Evolutionary conservation across 140 eudicot species (phyloP), one percentile per base, ranked within the genome.

Genomic region (Ambrosia hybrid): DNA sequence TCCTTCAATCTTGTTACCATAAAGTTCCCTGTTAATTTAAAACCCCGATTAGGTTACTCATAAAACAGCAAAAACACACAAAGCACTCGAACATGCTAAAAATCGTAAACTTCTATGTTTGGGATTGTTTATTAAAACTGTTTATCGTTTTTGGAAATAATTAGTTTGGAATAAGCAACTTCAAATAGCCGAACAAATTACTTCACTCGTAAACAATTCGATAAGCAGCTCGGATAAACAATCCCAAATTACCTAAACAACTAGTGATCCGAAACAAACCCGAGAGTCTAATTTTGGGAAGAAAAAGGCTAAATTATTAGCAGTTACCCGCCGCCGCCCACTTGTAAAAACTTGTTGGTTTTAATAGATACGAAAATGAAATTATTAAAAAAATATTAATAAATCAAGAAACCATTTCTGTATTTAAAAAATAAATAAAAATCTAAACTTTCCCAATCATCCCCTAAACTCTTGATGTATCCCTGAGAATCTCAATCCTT

Each of bases 21-120:
- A 91, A 65, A 91, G 88, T 69, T 91, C 97, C 87, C 95, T 91
- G 79, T 41, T 41, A 76, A 63, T 37, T 45, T 73, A 72, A 53
- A 68, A 53, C 79, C 0, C 79, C 0, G 0, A 38, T 38, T 16
- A 65, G 10, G 9, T 65, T 74, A 38, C 34, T 30, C 34, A 30
- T 30, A 36, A 59, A 56, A 43, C 7, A 59, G 10, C 3, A 36
- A 70, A 71, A 14, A 16, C 51, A 53, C 51, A 62, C 36, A 0
- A 6, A 16, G 33, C 37, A 12, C 12, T 43, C 1, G 4, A 58
- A n/a, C 39, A 72, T 8, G 13, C 51, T 6, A 21, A 61, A 60
- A 3, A 48, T 48, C 53, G 46, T 9, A 9, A 14, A 57, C 12
- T 46, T 61, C 57, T 33, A 5, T 37, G 51, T 38, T n/a, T 41